Base-by-base conservation (phyloP, 2,329 filamentous ascomycete species). In the Colletotrichum tropicale region DNA sequence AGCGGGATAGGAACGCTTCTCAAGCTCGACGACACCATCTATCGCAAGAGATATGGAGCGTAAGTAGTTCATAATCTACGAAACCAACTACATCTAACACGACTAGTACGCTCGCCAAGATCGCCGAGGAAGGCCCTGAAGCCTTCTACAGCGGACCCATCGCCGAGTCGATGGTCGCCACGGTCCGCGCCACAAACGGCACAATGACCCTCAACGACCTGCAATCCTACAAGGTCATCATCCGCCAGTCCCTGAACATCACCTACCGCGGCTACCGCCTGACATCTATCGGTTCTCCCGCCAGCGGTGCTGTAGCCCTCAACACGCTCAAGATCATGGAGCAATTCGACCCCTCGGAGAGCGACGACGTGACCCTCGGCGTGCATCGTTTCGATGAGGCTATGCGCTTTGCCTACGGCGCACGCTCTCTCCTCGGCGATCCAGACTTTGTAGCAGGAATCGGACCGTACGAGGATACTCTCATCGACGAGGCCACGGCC, bases 351-450 rank as follows among this genome's bases (percentile, higher is more conserved):
- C 83, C 86, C 48, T 87, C 92, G 30, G 92, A 91, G 75, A 82
- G 88, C 9, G 75, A 84, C 13, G 86, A 90, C 58, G 83, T 84
- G 24, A 93, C 95, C 79, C 86, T 98, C 1, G 95, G 93, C 48
- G 93, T 93, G 1, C 97, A 98, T 84, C 91, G 94, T 16, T 90
- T 98, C 78, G 92, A 95, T 81, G 97, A 98, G 87, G 94, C 96
- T 15, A 95, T 98, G 86, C 91, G 95, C 26, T 98, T 98, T 83
- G 96, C 92, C 4, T 98, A 98, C 82, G 96, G 93, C 6, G 87
- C 94, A 79, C 92, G 96, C 73, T 89, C 92, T n/a, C 89, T 93
- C 32, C 90, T 98, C 0, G 96, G 96, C 6, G 97, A 98, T 82
- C 97, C 96, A 0, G 87, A 86, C 2, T 98, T 94, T 82, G 91